Base-by-base conservation (phyloP, 202 grass and related monocot genomes). In the Zizania palustris region DNA sequence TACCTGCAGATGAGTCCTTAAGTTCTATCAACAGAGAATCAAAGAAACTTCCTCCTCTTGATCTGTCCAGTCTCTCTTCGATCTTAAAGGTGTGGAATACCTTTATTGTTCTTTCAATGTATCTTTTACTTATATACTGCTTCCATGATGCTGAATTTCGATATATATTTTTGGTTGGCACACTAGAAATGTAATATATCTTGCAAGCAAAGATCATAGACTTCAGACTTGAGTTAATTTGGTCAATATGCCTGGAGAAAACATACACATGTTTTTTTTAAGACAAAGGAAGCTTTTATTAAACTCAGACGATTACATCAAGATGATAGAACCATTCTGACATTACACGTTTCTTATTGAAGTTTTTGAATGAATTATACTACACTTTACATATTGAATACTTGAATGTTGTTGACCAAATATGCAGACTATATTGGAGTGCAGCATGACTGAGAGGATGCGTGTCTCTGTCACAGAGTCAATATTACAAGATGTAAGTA, bases 401-500 rank as follows among this genome's bases (percentile, higher is more conserved):
- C 74, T 78, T 21, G 73, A 61, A 82, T 71, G 45, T 45, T 78
- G 51, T 78, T 43, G 18, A 74, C 37, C 38, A 79, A 78, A 83
- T 69, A 45, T 77, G 49, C 71, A 98, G 91, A 85, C 71, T 58
- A 75, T 94, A 82, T 69, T 86, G 63, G 89, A 87, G 68, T 84
- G 83, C 57, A 79, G 76, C 71, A 80, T 57, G 58, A 54, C 59
- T 42, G 80, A 92, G 84, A 74, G 85, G 71, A 85, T 69, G 70
- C 80, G 22, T 51, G 84, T 90, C 22, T 63, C 82, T 51, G 84
- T 90, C 22, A 67, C 82, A 39, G 67, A 98, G 50, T 86, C 88
- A 78, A 88, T 97, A 84, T 71, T 28, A 71, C 74, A 85, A 85
- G 87, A 97, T 92, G 95, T 97, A 92, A 92, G 91, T 80, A 11